These are phyloP conservation scores for Leishmania tropica DNA, from an alignment of 208 protist species.

Conservation along the genomic window DNA sequence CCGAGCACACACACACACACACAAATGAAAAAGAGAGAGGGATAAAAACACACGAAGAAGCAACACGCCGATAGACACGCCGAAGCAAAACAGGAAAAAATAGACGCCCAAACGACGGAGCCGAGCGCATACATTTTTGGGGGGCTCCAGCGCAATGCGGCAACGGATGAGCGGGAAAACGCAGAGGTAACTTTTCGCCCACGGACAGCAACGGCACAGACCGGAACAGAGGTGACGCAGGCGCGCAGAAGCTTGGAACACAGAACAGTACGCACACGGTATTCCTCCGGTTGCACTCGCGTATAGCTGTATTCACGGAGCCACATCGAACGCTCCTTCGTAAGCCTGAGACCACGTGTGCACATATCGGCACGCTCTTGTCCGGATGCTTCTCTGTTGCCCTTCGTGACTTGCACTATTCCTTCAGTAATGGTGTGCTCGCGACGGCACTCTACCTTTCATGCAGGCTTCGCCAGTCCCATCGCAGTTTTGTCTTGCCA, in stretches of 20 bases:
- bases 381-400: background rate
- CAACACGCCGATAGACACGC: background rate
- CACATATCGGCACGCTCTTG: background rate
- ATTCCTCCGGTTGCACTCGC: background rate
- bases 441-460: background rate
- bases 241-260: background rate
- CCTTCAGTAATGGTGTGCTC: background rate
- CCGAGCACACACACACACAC: too few species aligned
- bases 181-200: background rate
- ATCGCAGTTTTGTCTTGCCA: constrained; percentile 1
- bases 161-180: background rate
- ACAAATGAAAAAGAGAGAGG: too few species aligned
- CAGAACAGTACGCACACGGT: background rate
- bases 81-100: background rate
- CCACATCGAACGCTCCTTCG: background rate
- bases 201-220: background rate
- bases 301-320: background rate
- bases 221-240: background rate
- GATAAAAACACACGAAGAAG: background rate
- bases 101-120: background rate
- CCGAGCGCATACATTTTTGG: background rate
- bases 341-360: background rate
- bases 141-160: background rate
- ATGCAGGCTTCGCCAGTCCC: constrained; percentile 17
- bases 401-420: background rate